Conservation (phyloP, 2,329 filamentous ascomycete species). For the Truncatella angustata region DNA sequence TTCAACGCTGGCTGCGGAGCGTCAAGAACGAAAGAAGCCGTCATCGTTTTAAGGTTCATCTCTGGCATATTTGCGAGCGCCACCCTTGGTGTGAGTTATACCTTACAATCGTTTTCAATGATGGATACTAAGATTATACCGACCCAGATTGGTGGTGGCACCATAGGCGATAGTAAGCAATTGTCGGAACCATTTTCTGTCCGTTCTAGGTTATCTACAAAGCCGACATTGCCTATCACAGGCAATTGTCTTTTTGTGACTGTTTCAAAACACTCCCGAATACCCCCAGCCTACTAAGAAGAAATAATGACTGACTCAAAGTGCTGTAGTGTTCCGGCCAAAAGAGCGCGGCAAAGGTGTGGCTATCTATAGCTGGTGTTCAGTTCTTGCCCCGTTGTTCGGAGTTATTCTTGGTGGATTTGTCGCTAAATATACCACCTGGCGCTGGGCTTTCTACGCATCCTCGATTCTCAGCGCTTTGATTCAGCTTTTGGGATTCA, state of each 20-base stretch:
- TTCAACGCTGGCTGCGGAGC: conserved; percentile 55
- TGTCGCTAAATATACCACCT: conserved; percentile 36
- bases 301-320: no score
- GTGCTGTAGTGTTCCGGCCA: no score
- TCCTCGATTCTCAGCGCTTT: conserved; percentile 34
- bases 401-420: conserved; percentile 38
- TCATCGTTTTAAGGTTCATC: conserved; percentile 49
- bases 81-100: conserved; percentile 38
- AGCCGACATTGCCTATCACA: conserved; percentile 20
- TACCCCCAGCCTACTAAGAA: no score
- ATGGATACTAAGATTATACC: background rate
- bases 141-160: conserved; percentile 27
- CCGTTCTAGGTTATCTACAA: conserved; percentile 27
- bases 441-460: conserved; percentile 47
- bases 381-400: conserved; percentile 27
- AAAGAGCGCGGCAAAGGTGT: conserved; percentile 41
- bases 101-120: conserved; percentile 15
- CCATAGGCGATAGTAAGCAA: conserved; percentile 43
- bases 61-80: conserved; percentile 44
- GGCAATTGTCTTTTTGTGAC: no score
- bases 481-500: conserved; percentile 30
- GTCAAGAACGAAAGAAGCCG: conserved; percentile 37
- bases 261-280: no score
- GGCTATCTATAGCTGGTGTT: conserved; percentile 37
- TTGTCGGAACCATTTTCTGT: conserved; percentile 39